These are phyloP conservation scores for Lachnellula cervina DNA, from an alignment of 2,329 filamentous ascomycete species.

Conservation along the genomic window DNA sequence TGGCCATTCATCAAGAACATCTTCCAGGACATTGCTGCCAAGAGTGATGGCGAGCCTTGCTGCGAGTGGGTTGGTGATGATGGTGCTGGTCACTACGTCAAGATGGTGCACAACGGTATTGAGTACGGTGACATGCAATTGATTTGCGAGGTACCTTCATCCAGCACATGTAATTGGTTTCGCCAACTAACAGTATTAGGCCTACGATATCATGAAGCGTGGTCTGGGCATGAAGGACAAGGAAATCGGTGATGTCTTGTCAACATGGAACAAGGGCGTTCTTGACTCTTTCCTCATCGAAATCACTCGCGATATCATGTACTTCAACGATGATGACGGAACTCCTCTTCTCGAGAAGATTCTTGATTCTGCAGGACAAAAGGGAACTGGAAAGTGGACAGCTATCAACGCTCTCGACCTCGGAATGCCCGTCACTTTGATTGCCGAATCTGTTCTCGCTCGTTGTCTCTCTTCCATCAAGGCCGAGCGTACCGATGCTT, in stretches of 20 bases:
- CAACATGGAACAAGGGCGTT: constrained; percentile 98
- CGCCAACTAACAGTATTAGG: constrained; percentile 47
- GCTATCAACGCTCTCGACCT: constrained; percentile 98
- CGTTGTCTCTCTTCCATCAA: constrained; percentile 94
- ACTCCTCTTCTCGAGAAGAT: constrained; percentile 96
- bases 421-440: constrained; percentile 96
- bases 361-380: constrained; percentile 95
- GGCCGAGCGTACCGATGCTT: constrained; percentile 81
- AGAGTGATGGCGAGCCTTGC: constrained; percentile 95
- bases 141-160: constrained; percentile 79
- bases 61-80: constrained; percentile 99
- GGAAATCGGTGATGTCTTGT: constrained; percentile 93
- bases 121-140: constrained; percentile 99
- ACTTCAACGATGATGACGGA: constrained; percentile 94
- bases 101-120: constrained; percentile 99
- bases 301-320: constrained; percentile 97
- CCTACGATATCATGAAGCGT: constrained; percentile 99
- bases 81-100: constrained; percentile 99
- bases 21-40: constrained; percentile 95
- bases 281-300: constrained; percentile 99
- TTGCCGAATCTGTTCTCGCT: constrained; percentile 93
- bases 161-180: background rate
- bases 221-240: constrained; percentile 83
- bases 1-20: constrained; percentile 99
- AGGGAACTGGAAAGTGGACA: constrained; percentile 99